Percentiles rank a stretch among this genome's conserved stretches.
These are phyloP conservation scores for Trichoderma sp. DNA, from an alignment of 2,329 filamentous ascomycete species.

Conservation along the genomic window DNA sequence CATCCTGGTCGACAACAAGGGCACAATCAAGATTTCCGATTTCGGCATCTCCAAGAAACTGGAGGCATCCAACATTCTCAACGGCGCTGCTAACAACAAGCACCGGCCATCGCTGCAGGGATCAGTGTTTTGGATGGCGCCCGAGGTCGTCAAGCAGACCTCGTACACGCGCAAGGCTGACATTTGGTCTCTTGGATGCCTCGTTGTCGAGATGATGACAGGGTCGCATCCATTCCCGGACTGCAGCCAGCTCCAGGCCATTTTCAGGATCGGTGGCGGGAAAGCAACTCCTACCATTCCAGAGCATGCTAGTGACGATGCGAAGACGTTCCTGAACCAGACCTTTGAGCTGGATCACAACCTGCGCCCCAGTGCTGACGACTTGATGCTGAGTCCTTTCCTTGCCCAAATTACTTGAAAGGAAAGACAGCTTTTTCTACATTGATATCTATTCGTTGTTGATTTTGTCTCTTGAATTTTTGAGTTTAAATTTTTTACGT, in stretches of 20 bases:
- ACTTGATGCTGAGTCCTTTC: conserved; percentile 82
- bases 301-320: conserved; percentile 81
- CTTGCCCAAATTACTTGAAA: conserved; percentile 65
- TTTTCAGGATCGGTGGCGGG: conserved; percentile 94
- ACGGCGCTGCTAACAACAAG: conserved; percentile 66
- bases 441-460: background rate
- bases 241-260: conserved; percentile 94
- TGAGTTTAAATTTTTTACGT: background rate
- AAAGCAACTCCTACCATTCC: conserved; percentile 87
- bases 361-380: conserved; percentile 86
- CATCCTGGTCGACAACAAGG: conserved; percentile 98
- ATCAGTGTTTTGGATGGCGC: conserved; percentile 99
- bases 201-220: conserved; percentile 99
- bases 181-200: conserved; percentile 95
- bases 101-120: conserved; percentile 83
- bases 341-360: conserved; percentile 97
- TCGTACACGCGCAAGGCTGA: conserved; percentile 98
- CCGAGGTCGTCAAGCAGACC: conserved; percentile 96
- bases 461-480: background rate
- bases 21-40: conserved; percentile 98
- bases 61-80: conserved; percentile 83
- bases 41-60: conserved; percentile 99
- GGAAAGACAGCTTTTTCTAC: background rate
- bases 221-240: conserved; percentile 95
- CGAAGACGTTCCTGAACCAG: conserved; percentile 76